Conservation (phyloP, 108 stramenopile genomes). For the Nannochloropsis salina region DNA sequence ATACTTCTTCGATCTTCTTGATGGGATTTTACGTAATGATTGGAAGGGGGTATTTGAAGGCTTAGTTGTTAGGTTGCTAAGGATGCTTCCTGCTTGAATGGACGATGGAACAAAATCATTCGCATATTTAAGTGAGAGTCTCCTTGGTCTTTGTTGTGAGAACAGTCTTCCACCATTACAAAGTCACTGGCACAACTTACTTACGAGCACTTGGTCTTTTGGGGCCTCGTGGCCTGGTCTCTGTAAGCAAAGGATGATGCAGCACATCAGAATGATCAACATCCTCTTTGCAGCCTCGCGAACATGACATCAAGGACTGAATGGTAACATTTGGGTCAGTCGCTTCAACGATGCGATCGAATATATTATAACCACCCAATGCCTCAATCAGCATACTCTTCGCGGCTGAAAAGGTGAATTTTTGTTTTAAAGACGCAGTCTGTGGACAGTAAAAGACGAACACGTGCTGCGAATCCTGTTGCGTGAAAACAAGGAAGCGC, state of each 20-base stretch:
- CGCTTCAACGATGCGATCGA: neutral
- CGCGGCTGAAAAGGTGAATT: neutral
- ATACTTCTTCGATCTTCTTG: no score
- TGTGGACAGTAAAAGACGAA: neutral
- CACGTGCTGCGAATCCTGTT: neutral
- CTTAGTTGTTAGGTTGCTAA: no score
- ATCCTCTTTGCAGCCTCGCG: neutral
- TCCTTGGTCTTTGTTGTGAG: no score
- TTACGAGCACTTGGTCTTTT: neutral
- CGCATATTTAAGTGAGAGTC: no score
- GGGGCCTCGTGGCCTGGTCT: neutral
- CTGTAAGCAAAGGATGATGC: neutral
- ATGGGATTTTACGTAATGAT: no score
- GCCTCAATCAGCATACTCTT: neutral
- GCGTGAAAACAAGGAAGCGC: neutral
- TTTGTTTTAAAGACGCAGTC: neutral
- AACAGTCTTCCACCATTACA: no score
- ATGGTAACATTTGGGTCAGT: neutral
- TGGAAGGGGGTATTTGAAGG: no score
- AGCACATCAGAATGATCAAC: neutral
- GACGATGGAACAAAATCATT: no score
- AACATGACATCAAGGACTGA: neutral
- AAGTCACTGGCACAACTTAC: neutral
- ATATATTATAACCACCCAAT: neutral
- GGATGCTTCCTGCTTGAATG: no score